Conservation (phyloP, 805 yeast genomes). For the Cyberlindnera mycetangii region DNA sequence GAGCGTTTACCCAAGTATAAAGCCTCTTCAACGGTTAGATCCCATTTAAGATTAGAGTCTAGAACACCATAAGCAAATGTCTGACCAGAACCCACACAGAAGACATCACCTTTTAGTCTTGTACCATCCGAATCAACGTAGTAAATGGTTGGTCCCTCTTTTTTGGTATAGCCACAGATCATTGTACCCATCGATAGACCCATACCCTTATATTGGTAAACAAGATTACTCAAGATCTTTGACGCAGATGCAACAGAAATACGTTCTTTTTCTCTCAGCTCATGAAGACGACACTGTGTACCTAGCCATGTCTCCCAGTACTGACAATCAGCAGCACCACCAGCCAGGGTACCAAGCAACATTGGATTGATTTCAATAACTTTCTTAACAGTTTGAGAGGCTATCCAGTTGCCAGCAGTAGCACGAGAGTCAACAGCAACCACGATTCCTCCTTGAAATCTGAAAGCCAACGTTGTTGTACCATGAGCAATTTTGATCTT, state of each 20-base stretch:
- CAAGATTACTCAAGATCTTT: slow-evolving; percentile 85
- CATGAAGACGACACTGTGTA: slow-evolving; percentile 92
- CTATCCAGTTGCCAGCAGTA: slow-evolving; percentile 97
- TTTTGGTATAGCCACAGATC: slow-evolving; percentile 95
- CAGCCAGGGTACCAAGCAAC: slow-evolving; percentile 96
- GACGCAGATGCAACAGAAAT: slow-evolving; percentile 97
- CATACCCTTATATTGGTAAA: slow-evolving; percentile 92
- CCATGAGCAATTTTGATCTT: slow-evolving; percentile 97
- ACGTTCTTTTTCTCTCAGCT: slow-evolving; percentile 89
- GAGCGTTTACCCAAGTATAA: slow-evolving; percentile 91
- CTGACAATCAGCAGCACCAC: slow-evolving; percentile 99
- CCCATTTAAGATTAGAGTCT: slow-evolving; percentile 92
- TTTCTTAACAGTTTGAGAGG: slow-evolving; percentile 95
- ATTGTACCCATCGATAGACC: slow-evolving; percentile 99
- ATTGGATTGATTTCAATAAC: slow-evolving; percentile 96
- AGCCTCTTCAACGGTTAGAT: slow-evolving; percentile 88
- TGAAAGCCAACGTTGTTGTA: slow-evolving; percentile 95
- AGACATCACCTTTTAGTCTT: slow-evolving; percentile 87
- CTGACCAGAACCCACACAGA: slow-evolving; percentile 99
- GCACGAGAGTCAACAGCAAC: slow-evolving; percentile 99
- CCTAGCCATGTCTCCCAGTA: slow-evolving; percentile 99
- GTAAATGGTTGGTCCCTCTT: slow-evolving; percentile 93
- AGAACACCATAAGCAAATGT: slow-evolving; percentile 98
- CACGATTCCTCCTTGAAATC: slow-evolving; percentile 91
- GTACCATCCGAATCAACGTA: slow-evolving; percentile 98